Conservation (phyloP, 2,329 filamentous ascomycete genomes). For the Fusarium annulatum region DNA sequence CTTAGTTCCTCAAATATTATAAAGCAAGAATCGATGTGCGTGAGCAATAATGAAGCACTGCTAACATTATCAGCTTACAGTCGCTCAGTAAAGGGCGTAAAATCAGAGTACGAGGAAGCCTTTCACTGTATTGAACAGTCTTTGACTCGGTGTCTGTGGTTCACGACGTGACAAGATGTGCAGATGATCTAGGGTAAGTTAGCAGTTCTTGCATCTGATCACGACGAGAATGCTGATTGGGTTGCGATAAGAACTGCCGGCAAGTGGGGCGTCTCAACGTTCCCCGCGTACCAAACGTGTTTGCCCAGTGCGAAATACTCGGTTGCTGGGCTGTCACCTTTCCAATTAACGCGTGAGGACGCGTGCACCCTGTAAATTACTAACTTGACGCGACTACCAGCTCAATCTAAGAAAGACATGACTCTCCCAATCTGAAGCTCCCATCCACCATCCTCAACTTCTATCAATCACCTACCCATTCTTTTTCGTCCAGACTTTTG, state of each 20-base stretch:
- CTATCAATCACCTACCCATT: neutral
- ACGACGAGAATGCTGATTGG: neutral
- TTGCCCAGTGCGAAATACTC: constrained; percentile 6
- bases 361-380: constrained; percentile 29
- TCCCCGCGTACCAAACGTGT: neutral
- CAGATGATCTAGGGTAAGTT: neutral
- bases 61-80: accelerated
- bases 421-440: neutral
- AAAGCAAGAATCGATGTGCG: neutral
- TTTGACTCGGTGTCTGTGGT: accelerated
- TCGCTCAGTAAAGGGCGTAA: accelerated
- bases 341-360: constrained; percentile 44
- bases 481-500: constrained; percentile 9
- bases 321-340: constrained; percentile 28
- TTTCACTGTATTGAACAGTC: accelerated
- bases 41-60: neutral
- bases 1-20: no score
- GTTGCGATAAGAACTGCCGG: constrained; percentile 1
- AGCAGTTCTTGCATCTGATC: neutral
- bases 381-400: constrained; percentile 32
- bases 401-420: constrained; percentile 2
- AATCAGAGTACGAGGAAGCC: no score
- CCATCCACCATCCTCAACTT: neutral
- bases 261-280: neutral
- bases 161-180: neutral